phyloP scores from a whole-genome alignment of 2,329 filamentous ascomycete genomes.

The Colletotrichum paranaense region DNA sequence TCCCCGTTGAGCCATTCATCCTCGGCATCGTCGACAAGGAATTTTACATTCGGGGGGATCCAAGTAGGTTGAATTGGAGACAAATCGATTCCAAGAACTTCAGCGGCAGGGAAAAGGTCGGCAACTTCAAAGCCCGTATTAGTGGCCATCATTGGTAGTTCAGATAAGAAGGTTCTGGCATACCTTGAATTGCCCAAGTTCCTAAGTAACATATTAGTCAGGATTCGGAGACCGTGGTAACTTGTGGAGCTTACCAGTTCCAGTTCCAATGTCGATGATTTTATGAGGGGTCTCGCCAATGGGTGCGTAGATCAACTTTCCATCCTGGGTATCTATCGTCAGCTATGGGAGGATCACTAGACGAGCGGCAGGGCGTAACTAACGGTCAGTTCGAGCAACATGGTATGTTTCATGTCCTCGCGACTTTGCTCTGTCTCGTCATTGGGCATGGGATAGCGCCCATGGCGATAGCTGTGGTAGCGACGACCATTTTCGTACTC shows the following conservation, averaged over 20 bases:
- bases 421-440: conserved; percentile 57
- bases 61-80: neutral
- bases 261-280: conserved; percentile 55
- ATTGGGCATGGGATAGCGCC: conserved; percentile 60
- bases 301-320: conserved; percentile 47
- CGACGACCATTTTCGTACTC: conserved; percentile 52
- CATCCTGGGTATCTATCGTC: conserved; percentile 40
- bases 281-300: conserved; percentile 48
- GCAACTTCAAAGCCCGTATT: neutral
- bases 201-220: too few relatives aligned
- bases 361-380: conserved; percentile 5
- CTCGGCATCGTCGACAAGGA: conserved; percentile 41
- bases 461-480: conserved; percentile 57
- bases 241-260: conserved; percentile 42
- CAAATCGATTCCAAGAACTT: conserved; percentile 46
- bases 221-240: too few relatives aligned
- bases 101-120: neutral
- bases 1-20: neutral
- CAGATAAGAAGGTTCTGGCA: too few relatives aligned
- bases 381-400: conserved; percentile 57
- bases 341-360: neutral
- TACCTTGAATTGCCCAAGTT: too few relatives aligned
- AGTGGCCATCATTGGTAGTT: too few relatives aligned
- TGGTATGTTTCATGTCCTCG: conserved; percentile 57
- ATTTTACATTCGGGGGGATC: conserved; percentile 40